These are phyloP conservation scores for Spatholobus suberectus DNA, from an alignment of 306 rosid species.

Conservation along the genomic window DNA sequence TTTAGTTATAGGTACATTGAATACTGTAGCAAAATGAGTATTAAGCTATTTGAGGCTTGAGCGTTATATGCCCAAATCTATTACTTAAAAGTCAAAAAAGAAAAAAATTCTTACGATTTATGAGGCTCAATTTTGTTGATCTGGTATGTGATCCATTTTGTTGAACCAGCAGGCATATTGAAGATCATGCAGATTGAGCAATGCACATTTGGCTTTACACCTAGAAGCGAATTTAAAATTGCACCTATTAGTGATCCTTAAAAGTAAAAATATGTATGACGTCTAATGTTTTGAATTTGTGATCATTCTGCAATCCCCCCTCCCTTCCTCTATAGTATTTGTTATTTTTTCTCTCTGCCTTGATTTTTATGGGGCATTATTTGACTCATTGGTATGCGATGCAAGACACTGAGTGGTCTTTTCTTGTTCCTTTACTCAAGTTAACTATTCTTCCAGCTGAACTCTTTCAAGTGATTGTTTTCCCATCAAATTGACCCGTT, in stretches of 20 bases:
- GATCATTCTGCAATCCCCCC: not conserved
- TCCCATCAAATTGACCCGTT: constrained; percentile 13
- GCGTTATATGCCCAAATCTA: not conserved
- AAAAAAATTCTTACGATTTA: not conserved
- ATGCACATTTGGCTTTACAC: constrained; percentile 11
- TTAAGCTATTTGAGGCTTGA: constrained; percentile 24
- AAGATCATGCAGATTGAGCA: constrained; percentile 6
- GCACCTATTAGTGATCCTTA: not conserved
- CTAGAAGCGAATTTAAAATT: constrained; percentile 18
- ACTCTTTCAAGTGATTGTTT: constrained; percentile 15
- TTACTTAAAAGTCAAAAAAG: not conserved
- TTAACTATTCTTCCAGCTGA: constrained; percentile 6
- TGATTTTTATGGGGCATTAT: constrained; percentile 6
- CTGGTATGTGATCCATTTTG: not conserved
- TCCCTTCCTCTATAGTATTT: not conserved
- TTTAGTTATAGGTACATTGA: not conserved
- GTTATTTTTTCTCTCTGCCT: not conserved
- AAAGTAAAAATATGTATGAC: not conserved
- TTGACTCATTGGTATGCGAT: not conserved
- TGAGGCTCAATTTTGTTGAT: not conserved
- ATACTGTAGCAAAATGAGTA: not conserved
- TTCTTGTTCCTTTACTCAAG: not conserved
- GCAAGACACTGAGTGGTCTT: not conserved
- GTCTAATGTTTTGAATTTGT: not conserved
- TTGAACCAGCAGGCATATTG: not conserved